Percentiles rank a stretch among this genome's conserved stretches.
phyloP scores from a whole-genome alignment of 2,329 filamentous ascomycete species.

The Hypoxylon sp. region DNA sequence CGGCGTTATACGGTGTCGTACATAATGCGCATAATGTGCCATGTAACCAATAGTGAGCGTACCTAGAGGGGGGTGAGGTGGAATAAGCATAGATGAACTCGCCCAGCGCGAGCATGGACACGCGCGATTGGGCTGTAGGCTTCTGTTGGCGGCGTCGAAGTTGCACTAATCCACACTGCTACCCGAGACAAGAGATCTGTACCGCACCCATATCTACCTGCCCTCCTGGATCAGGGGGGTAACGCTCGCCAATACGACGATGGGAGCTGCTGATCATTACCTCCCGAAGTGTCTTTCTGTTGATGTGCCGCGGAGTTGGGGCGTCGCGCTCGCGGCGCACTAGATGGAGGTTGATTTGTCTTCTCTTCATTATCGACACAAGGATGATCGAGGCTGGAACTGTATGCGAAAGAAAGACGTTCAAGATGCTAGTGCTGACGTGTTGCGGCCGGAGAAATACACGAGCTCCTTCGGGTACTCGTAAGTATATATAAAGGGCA shows the following conservation, averaged over 20 bases:
- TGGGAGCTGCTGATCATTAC: constrained; percentile 39
- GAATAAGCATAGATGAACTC: constrained; percentile 40
- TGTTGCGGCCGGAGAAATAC: constrained; percentile 37
- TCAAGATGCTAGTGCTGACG: constrained; percentile 16
- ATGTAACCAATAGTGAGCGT: constrained; percentile 38
- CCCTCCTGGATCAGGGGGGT: constrained; percentile 33
- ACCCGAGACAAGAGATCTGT: constrained; percentile 46
- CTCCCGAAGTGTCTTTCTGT: constrained; percentile 32
- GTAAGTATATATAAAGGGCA: constrained; percentile 37
- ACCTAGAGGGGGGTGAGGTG: constrained; percentile 35
- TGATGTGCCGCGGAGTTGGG: constrained; percentile 38
- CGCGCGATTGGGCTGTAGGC: constrained; percentile 42
- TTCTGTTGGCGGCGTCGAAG: constrained; percentile 38
- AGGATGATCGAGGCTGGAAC: constrained; percentile 45
- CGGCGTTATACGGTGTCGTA: constrained; percentile 43
- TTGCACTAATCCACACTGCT: constrained; percentile 44
- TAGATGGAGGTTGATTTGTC: constrained; percentile 24
- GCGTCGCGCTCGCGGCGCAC: constrained; percentile 38
- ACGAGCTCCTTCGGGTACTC: constrained; percentile 20
- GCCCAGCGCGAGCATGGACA: constrained; percentile 31
- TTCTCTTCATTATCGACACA: constrained; percentile 39
- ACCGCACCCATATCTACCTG: constrained; percentile 32
- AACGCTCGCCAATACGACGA: constrained; percentile 36
- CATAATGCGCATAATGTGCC: constrained; percentile 38
- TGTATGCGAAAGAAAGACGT: constrained; percentile 29